These are phyloP conservation scores for Zymoseptoria ardabiliae DNA, from an alignment of 2,329 filamentous ascomycete species.

Conservation along the genomic window DNA sequence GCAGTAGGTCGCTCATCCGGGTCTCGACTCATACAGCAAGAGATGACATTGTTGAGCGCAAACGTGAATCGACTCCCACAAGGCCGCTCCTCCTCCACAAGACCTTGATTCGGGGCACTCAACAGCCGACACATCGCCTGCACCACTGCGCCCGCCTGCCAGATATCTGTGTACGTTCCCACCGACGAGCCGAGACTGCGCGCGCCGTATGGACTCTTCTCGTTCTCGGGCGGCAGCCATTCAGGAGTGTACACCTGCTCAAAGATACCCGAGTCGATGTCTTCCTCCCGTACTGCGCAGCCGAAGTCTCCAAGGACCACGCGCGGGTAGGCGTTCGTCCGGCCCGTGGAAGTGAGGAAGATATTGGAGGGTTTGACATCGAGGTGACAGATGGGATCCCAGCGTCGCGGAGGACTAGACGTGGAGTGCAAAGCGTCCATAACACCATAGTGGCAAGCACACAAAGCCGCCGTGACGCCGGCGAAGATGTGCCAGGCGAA, in stretches of 20 bases:
- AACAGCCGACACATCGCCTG: slow-evolving; percentile 11
- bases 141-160: slow-evolving; percentile 16
- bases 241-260: slow-evolving; percentile 5
- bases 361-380: slow-evolving; percentile 17
- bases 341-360: slow-evolving; percentile 3
- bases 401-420: background rate
- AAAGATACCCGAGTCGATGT: slow-evolving; percentile 7
- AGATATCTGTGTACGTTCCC: slow-evolving; percentile 16
- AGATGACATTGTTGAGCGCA: slow-evolving; percentile 6
- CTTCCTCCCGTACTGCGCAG: slow-evolving; percentile 7
- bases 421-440: background rate
- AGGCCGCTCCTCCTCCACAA: slow-evolving; percentile 2
- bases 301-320: slow-evolving; percentile 19
- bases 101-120: slow-evolving; percentile 2
- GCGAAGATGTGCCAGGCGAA: slow-evolving; percentile 15
- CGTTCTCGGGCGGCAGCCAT: slow-evolving; percentile 15
- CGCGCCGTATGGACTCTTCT: background rate
- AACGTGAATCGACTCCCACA: slow-evolving; percentile 9
- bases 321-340: slow-evolving; percentile 4
- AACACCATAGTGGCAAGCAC: slow-evolving; percentile 28
- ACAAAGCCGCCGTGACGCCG: slow-evolving; percentile 9
- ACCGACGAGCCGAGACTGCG: slow-evolving; percentile 1
- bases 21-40: slow-evolving; percentile 5
- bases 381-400: slow-evolving; percentile 18
- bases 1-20: slow-evolving; percentile 1